These are phyloP conservation scores for Diaporthe humulicola DNA, from an alignment of 2,329 filamentous ascomycete genomes.

Conservation along the genomic window DNA sequence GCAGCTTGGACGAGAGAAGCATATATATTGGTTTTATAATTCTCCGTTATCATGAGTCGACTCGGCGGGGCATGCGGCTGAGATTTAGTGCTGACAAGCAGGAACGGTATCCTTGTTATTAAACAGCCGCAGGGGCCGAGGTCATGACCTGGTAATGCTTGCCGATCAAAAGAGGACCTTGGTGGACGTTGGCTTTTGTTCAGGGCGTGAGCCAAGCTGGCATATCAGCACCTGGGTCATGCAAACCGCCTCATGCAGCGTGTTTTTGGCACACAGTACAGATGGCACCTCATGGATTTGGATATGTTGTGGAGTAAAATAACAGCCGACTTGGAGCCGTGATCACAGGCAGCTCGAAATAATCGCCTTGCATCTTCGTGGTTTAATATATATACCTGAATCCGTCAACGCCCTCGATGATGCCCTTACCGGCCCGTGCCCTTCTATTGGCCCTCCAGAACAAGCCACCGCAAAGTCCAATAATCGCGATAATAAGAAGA, in stretches of 20 bases:
- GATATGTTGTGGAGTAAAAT: too few species aligned
- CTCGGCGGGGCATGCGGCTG: slow-evolving; percentile 11
- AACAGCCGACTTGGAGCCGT: neutral
- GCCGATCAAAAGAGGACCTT: neutral
- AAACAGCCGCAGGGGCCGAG: neutral
- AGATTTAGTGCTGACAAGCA: neutral
- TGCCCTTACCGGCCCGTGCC: slow-evolving; percentile 21
- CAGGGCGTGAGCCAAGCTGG: neutral
- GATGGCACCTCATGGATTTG: too few species aligned
- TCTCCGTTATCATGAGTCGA: neutral
- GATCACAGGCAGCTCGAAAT: too few species aligned
- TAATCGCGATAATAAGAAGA: slow-evolving; percentile 36
- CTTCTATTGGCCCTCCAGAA: slow-evolving; percentile 38
- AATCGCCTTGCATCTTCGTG: neutral
- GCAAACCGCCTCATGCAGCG: neutral
- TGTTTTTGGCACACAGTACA: neutral
- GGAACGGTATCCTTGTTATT: neutral
- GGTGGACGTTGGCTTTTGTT: neutral
- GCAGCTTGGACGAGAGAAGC: neutral
- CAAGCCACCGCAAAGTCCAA: slow-evolving; percentile 23
- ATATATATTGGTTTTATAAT: neutral
- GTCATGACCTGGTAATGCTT: neutral
- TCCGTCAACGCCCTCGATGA: slow-evolving; percentile 39
- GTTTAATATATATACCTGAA: slow-evolving; percentile 38
- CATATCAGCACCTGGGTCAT: neutral